Conservation (phyloP, 2,329 filamentous ascomycete genomes). For the Ascochyta clinopodiicola region DNA sequence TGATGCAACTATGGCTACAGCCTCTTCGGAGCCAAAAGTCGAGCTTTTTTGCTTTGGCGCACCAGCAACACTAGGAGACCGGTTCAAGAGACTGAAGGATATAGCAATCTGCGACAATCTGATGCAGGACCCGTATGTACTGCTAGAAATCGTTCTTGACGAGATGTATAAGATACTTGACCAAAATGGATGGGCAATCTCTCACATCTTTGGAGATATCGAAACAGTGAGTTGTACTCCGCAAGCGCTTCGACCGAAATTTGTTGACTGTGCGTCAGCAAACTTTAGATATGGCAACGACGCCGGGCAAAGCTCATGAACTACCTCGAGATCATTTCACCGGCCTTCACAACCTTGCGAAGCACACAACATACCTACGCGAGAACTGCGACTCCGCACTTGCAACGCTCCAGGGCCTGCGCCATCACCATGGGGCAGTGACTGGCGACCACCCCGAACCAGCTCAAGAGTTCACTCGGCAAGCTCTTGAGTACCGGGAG, state of each 20-base stretch:
- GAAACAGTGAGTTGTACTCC: slow-evolving; percentile 34
- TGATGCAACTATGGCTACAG: slow-evolving; percentile 13
- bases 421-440: slow-evolving; percentile 23
- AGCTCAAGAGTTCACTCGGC: slow-evolving; percentile 20
- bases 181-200: slow-evolving; percentile 35
- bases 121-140: slow-evolving; percentile 39
- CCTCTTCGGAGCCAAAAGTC: slow-evolving; percentile 5
- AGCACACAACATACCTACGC: slow-evolving; percentile 47
- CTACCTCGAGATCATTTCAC: slow-evolving; percentile 29
- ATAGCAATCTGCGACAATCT: slow-evolving; percentile 27
- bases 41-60: slow-evolving; percentile 43
- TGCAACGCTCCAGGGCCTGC: slow-evolving; percentile 35
- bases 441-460: slow-evolving; percentile 8
- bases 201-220: slow-evolving; percentile 39
- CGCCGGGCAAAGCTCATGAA: slow-evolving; percentile 26
- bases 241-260: background rate
- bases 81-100: slow-evolving; percentile 22
- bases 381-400: slow-evolving; percentile 45
- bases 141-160: slow-evolving; percentile 42
- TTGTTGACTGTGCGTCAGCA: slow-evolving; percentile 21
- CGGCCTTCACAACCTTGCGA: slow-evolving; percentile 49
- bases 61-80: slow-evolving; percentile 21
- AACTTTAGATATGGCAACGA: slow-evolving; percentile 29
- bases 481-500: slow-evolving; percentile 39
- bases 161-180: slow-evolving; percentile 43